Evolutionary conservation across 2,329 filamentous ascomycete species (phyloP), one percentile per base, ranked within the genome.

Genomic region (Beauveria sp.): DNA sequence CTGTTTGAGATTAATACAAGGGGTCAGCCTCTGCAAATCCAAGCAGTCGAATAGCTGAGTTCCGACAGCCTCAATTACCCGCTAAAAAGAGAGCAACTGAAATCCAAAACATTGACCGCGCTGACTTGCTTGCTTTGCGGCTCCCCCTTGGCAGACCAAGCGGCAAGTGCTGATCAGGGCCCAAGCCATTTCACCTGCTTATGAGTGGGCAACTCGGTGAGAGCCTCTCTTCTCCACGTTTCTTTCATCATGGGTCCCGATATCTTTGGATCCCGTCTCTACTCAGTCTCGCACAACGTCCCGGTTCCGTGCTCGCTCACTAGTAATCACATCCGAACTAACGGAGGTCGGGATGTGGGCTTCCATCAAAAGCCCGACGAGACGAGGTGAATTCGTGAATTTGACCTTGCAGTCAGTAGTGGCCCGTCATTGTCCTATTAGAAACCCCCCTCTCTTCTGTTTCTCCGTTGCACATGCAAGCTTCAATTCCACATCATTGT

Each of bases 1-100:
- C 34, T 59, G 57, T 59, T 59, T 59, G 57, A 59, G 57, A 59
- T 59, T 52, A 59, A 59, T 51, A 30, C 56, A 51, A 38, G 47
- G 46, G 55, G 42, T 22, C 12, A 14, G 10, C 18, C 10, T 24
- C 50, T 38, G 50, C 34, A 38, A 38, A 38, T 24, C 10, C 30
- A 38, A 12, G 50, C 14, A 53, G 10, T 12, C 38, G n/a, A 30
- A 34, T 14, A 50, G 47, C 47, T 50, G 47, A 50, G 47, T 18
- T 18, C 16, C 1, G 24, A 24, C 22, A 47, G 45, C 45, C 45
- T 47, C 45, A 47, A 26, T 38, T 52, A 22, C 50, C 50, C 50
- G n/a, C 50, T 38, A 22, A 52, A 52, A 52, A 34, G 34, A 38
- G 12, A 38, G 34, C 9, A 34, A 34, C 30, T 34, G 30, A 38